Base-by-base conservation (phyloP, 148 eudicot genomes). In the Agrostemma githago region DNA sequence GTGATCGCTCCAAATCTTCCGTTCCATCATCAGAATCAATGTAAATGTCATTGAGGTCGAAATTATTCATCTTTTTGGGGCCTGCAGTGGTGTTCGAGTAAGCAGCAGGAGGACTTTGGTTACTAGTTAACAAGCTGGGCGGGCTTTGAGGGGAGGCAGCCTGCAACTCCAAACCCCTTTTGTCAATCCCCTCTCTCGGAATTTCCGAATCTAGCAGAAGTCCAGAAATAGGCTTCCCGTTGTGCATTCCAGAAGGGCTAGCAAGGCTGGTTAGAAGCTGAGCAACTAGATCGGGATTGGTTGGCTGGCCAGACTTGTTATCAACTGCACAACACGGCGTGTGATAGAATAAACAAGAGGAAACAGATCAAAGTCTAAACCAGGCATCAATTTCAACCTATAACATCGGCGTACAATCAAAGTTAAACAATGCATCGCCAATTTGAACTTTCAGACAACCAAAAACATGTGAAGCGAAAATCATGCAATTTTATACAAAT, bases 31-130 rank as follows among this genome's bases (percentile, higher is more conserved):
- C 86, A 46, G 94, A 88, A 83, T 84, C 90, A 81, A 88, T 82
- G 77, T 93, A 93, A 20, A 66, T 87, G 73, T 83, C 81, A 82
- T 93, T 93, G 75, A 93, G 80, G 81, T 93, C 98, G 66, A 93
- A 81, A 68, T 81, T 80, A 74, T 79, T 86, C 73, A 83, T 57
- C 78, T 84, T 84, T 59, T 48, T 81, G 77, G 67, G 84, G 65
- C 84, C 84, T n/a, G 51, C 68, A 61, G 72, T 67, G 72, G 73
- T 74, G 66, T 78, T 79, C 53, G 78, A 81, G 72, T 77, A 70
- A 21, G 77, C 56, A 60, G 77, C 48, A 56, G 87, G 82, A 75
- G 79, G 76, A 78, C 83, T 78, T 72, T 77, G 82, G 74, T 87
- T 84, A n/a, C 70, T 6, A 1, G 80, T 84, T 75, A 81, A 73